Percentiles rank a stretch among this genome's conserved stretches.
These are phyloP conservation scores for Calycina marina DNA, from an alignment of 2,329 filamentous ascomycete species.

Conservation along the genomic window DNA sequence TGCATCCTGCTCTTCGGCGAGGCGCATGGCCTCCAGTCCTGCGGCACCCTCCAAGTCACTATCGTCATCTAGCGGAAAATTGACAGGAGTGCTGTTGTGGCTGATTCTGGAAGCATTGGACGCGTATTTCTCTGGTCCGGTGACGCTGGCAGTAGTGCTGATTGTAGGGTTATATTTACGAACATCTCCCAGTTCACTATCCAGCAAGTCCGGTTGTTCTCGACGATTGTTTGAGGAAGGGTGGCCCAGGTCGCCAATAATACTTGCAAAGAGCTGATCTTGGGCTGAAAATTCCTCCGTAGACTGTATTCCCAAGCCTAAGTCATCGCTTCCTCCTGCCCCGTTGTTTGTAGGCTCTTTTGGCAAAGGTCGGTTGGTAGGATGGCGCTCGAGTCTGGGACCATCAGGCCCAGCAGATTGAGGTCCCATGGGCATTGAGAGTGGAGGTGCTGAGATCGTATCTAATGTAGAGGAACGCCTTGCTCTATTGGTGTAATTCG, in stretches of 20 bases:
- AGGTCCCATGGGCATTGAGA: slow-evolving; percentile 7
- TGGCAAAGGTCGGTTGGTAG: slow-evolving; percentile 21
- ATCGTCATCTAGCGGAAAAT: slow-evolving; percentile 50
- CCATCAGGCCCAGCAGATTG: slow-evolving; percentile 6
- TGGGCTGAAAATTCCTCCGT: slow-evolving; percentile 18
- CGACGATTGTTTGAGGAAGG: slow-evolving; percentile 10
- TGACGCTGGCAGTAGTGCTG: slow-evolving; percentile 28
- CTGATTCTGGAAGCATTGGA: slow-evolving; percentile 33
- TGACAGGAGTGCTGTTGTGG: slow-evolving; percentile 20
- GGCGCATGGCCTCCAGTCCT: slow-evolving; percentile 68
- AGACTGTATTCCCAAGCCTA: slow-evolving; percentile 11
- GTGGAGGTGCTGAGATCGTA: slow-evolving; percentile 7
- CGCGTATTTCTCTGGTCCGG: slow-evolving; percentile 33
- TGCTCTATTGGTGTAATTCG: slow-evolving; percentile 13
- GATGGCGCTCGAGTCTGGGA: slow-evolving; percentile 20
- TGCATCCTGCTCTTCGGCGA: slow-evolving; percentile 68
- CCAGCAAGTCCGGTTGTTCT: slow-evolving; percentile 31
- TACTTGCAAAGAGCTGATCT: slow-evolving; percentile 23
- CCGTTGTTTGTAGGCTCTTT: slow-evolving; percentile 19
- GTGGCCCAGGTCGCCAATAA: slow-evolving; percentile 21
- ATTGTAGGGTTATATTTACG: slow-evolving; percentile 36
- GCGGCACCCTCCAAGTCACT: slow-evolving; percentile 81
- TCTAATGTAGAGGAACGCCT: slow-evolving; percentile 14
- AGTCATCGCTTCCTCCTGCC: slow-evolving; percentile 15
- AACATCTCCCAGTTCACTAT: slow-evolving; percentile 33